Evolutionary conservation across 2,329 filamentous ascomycete species (phyloP), one percentile per base, ranked within the genome.

Genomic region (Hirsutella rhossiliensis): DNA sequence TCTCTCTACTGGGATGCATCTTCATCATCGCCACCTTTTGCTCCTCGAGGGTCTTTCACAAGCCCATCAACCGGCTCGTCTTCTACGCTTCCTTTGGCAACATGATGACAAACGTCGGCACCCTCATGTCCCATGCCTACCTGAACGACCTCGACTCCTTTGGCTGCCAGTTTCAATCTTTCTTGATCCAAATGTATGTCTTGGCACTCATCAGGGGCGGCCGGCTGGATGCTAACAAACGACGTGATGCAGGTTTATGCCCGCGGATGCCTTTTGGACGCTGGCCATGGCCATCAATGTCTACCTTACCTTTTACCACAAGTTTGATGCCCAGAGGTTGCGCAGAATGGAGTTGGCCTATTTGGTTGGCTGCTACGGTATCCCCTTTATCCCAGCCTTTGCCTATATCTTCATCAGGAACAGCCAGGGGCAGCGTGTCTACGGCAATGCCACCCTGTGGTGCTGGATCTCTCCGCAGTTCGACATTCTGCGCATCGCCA

Each of bases 11-110:
- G 2, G 85, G 84, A 45, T 84, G 80, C 38, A 52, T 80, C 29
- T 78, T 89, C 58, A 83, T 88, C 55, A 78, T 90, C 43, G 53
- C 68, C 44, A 88, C 84, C 3, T 92, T 89, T 56, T 63, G 75
- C 28, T 61, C 63, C n/a, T 85, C 81, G 29, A 72, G 70, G 15
- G 72, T 73, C 5, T 92, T 92, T 58, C 83, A 84, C 55, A 90
- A 88, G 56, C 84, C 86, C n/a, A 88, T 92, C 65, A 92, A 92
- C 56, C 74, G 87, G 17, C 71, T 94, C 0, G 80, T 90, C 11
- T 90, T 94, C 60, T 92, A 84, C 59, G 86, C 87, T 7, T 84
- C 83, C 0, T 83, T 86, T 56, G 87, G 86, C 9, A 94, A 94
- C 55, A 71, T 90, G 53, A 69, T 88, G 62, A 78, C 77, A 48